Conservation (phyloP, 129 eudicot genomes). For the Artemisia annua region DNA sequence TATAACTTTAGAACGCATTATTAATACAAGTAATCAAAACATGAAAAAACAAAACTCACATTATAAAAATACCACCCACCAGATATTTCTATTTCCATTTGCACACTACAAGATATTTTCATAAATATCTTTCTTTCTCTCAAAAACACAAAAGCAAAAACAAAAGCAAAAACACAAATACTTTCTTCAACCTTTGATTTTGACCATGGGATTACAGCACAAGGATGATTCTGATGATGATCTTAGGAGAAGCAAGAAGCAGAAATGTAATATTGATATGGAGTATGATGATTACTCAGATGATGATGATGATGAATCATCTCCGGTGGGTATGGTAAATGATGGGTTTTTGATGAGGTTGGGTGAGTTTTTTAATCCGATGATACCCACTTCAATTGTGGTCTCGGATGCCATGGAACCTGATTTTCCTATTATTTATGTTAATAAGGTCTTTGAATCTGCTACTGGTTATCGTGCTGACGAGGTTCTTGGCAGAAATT, state of each 20-base stretch:
- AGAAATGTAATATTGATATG: conserved; percentile 30
- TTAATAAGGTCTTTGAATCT: conserved; percentile 72
- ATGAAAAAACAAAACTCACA: background rate
- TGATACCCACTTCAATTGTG: conserved; percentile 68
- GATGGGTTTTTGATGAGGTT: conserved; percentile 30
- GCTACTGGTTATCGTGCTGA: conserved; percentile 93
- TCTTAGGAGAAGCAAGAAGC: conserved; percentile 38
- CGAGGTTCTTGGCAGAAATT: conserved; percentile 88
- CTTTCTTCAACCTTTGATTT: background rate
- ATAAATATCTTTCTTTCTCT: no score
- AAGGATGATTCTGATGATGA: conserved; percentile 20
- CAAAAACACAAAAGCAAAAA: no score
- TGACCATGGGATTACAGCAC: conserved; percentile 22
- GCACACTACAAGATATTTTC: no score
- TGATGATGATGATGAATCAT: conserved; percentile 28
- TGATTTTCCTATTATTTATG: conserved; percentile 81
- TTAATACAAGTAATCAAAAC: background rate
- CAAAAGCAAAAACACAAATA: background rate
- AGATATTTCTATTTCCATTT: no score
- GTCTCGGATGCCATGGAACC: conserved; percentile 87
- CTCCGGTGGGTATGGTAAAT: background rate
- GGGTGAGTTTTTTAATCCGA: conserved; percentile 50
- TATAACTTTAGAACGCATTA: conserved; percentile 12
- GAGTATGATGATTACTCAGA: conserved; percentile 26
- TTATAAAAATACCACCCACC: background rate